phyloP scores from a whole-genome alignment of 805 yeast species.

The Candida sanyiensis region DNA sequence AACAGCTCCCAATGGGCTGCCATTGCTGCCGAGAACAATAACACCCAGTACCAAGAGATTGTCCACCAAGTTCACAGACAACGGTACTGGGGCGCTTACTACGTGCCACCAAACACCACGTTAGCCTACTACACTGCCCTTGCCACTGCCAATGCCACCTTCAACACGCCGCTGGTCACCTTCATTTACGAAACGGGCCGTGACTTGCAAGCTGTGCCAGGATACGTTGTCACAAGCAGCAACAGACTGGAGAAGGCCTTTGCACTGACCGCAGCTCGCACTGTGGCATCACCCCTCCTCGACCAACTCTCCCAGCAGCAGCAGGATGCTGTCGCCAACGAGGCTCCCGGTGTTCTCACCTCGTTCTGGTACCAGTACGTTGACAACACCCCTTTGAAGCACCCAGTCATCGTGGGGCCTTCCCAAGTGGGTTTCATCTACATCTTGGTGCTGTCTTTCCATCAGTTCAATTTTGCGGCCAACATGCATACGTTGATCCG shows the following conservation, averaged over 20 bases:
- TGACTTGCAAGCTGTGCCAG: conserved; percentile 40
- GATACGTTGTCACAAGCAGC: conserved; percentile 38
- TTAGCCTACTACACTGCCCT: conserved; percentile 19
- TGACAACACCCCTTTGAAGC: conserved; percentile 40
- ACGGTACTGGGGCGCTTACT: conserved; percentile 53
- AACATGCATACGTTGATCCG: conserved; percentile 36
- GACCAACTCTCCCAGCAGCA: conserved; percentile 13
- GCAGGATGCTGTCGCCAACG: conserved; percentile 14
- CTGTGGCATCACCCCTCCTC: conserved; percentile 13
- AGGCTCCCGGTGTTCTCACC: conserved; percentile 23
- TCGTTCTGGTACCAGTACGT: conserved; percentile 16
- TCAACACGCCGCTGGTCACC: conserved; percentile 22
- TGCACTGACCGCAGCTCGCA: conserved; percentile 17
- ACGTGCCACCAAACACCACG: conserved; percentile 43
- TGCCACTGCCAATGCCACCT: conserved; percentile 8
- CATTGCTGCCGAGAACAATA: conserved; percentile 7
- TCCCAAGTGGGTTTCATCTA: conserved; percentile 64
- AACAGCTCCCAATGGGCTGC: conserved; percentile 2
- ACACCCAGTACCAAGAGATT: conserved; percentile 30
- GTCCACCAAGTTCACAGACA: conserved; percentile 42
- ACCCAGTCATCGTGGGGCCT: conserved; percentile 50
- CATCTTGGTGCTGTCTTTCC: conserved; percentile 59
- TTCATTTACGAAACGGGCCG: conserved; percentile 54
- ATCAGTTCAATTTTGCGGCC: conserved; percentile 55
- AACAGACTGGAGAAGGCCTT: conserved; percentile 13